Conservation (phyloP, 2,329 filamentous ascomycete genomes). For the Epichloe bromicola region DNA sequence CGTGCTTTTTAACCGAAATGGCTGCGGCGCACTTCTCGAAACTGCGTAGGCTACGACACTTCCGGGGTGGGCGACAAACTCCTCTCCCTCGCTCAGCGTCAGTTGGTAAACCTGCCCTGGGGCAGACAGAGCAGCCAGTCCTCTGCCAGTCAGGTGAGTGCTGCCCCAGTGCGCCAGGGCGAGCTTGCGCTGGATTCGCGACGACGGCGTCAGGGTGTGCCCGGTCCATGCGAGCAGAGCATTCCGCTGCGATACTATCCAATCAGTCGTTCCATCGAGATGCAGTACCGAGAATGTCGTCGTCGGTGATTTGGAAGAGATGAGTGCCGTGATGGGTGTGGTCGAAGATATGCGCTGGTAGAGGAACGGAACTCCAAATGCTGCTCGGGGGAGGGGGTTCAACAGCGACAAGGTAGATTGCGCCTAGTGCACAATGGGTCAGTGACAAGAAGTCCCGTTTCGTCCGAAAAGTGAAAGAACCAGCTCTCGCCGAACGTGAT, state of each 20-base stretch:
- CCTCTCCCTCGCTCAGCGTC: constrained; percentile 66
- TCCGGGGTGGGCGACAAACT: constrained; percentile 81
- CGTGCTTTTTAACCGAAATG: constrained; percentile 75
- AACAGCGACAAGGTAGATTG: constrained; percentile 82
- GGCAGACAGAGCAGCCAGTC: constrained; percentile 71
- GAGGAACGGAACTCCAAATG: constrained; percentile 82
- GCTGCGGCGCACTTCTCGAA: constrained; percentile 57
- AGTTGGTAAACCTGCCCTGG: constrained; percentile 85
- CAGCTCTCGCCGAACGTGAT: neutral
- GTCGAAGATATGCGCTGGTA: constrained; percentile 87
- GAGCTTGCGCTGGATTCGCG: constrained; percentile 61
- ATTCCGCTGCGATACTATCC: constrained; percentile 80
- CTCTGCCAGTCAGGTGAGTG: constrained; percentile 76
- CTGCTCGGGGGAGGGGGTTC: constrained; percentile 58
- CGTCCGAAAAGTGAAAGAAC: neutral
- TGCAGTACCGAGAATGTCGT: constrained; percentile 81
- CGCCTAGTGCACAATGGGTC: constrained; percentile 37
- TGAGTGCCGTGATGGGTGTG: constrained; percentile 73
- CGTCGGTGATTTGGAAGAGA: constrained; percentile 74
- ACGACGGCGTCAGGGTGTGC: constrained; percentile 64
- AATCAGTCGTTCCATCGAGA: constrained; percentile 87
- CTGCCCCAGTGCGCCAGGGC: constrained; percentile 83
- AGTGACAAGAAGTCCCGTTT: neutral
- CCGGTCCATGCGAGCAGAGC: constrained; percentile 95
- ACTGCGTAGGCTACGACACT: constrained; percentile 87